These are phyloP conservation scores for Saccharomyces paradoxus DNA, from an alignment of 805 yeast genomes.

Conservation along the genomic window DNA sequence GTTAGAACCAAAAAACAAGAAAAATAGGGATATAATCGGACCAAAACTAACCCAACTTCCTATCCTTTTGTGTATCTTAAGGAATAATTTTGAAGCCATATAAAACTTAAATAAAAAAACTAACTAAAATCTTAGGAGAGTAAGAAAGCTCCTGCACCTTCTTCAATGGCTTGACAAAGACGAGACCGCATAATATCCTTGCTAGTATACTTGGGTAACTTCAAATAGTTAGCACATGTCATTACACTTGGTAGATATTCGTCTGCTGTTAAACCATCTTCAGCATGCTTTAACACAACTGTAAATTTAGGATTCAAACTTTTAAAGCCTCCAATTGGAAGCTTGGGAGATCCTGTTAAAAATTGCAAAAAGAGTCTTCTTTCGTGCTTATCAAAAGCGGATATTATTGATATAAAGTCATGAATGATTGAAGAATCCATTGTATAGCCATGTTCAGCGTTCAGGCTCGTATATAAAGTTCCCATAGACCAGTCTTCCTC, in stretches of 20 bases:
- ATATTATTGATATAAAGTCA: conserved; percentile 53
- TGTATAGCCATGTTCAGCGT: conserved; percentile 86
- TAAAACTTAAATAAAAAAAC: neutral
- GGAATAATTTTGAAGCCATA: neutral
- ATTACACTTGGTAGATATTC: conserved; percentile 90
- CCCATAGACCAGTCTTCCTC: conserved; percentile 80
- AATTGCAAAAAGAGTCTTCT: conserved; percentile 75
- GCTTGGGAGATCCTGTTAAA: conserved; percentile 84
- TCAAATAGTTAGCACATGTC: conserved; percentile 95
- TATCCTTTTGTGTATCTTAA: neutral
- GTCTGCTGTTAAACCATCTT: conserved; percentile 58
- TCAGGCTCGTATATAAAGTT: conserved; percentile 51
- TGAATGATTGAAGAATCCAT: conserved; percentile 58
- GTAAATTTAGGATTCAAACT: conserved; percentile 75
- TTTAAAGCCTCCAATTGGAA: conserved; percentile 92
- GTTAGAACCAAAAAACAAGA: neutral
- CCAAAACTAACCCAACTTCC: neutral
- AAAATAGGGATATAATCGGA: neutral
- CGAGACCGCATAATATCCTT: conserved; percentile 51
- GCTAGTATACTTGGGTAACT: conserved; percentile 73
- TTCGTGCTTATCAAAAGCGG: conserved; percentile 44
- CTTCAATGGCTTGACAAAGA: conserved; percentile 63
- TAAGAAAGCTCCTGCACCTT: conserved; percentile 83
- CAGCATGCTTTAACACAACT: conserved; percentile 77
- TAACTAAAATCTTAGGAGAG: conserved; percentile 42